phyloP scores from a whole-genome alignment of 2,329 filamentous ascomycete genomes.

The Hymenoscyphus albidus region DNA sequence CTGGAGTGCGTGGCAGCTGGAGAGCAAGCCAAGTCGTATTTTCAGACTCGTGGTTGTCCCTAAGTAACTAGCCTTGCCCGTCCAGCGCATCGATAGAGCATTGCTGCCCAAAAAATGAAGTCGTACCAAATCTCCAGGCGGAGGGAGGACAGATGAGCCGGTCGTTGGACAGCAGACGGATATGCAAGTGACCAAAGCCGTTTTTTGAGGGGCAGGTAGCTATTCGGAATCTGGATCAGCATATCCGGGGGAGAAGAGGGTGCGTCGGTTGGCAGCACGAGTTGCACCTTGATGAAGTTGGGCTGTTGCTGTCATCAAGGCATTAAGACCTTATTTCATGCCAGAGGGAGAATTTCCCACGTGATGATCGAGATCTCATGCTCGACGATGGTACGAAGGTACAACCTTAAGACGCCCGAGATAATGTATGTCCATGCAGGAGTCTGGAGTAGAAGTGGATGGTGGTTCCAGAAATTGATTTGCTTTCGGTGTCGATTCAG shows the following conservation, averaged over 20 bases:
- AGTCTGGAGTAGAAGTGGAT: not conserved
- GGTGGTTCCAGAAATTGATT: not conserved
- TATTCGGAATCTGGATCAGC: not conserved
- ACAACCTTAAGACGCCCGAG: not conserved
- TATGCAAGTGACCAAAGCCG: conserved; percentile 14
- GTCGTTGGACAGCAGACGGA: conserved; percentile 14
- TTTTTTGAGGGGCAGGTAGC: not conserved
- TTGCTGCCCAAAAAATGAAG: conserved; percentile 30
- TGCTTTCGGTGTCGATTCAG: too few relatives aligned
- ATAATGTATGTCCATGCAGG: not conserved
- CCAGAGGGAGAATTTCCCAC: conserved; percentile 1
- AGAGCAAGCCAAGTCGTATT: conserved; percentile 31
- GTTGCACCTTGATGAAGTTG: conserved; percentile 5
- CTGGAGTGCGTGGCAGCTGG: conserved; percentile 29
- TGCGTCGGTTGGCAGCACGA: conserved; percentile 2
- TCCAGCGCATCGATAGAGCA: conserved; percentile 30
- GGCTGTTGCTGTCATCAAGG: conserved; percentile 1
- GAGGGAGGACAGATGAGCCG: conserved; percentile 11
- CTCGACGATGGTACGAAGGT: not conserved
- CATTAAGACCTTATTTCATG: conserved; percentile 6
- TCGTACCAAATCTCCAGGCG: conserved; percentile 13
- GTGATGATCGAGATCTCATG: conserved; percentile 3
- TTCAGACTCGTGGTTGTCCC: conserved; percentile 15
- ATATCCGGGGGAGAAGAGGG: not conserved
- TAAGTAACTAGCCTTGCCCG: conserved; percentile 24